These are phyloP conservation scores for Podosphaera fusca DNA, from an alignment of 2,329 filamentous ascomycete species.

Conservation along the genomic window DNA sequence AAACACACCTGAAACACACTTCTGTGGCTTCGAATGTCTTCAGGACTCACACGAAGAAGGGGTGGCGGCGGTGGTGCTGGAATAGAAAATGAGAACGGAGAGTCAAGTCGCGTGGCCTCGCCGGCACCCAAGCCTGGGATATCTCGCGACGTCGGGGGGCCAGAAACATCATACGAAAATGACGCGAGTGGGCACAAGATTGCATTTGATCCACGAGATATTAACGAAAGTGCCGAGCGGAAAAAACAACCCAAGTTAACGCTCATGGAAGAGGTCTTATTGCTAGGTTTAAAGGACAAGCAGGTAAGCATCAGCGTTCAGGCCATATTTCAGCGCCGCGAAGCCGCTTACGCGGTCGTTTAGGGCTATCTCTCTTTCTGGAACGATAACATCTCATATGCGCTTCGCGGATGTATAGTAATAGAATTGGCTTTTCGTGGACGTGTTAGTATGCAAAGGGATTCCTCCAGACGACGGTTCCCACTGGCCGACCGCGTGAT, in stretches of 20 bases:
- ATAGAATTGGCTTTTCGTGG: conserved; percentile 91
- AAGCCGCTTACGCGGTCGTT: background rate
- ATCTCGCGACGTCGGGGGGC: conserved; percentile 29
- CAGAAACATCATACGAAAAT: conserved; percentile 71
- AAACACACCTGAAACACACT: conserved; percentile 6
- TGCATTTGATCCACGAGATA: conserved; percentile 88
- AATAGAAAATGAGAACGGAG: conserved; percentile 37
- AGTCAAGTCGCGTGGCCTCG: conserved; percentile 41
- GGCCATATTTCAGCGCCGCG: background rate
- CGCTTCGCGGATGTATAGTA: conserved; percentile 89
- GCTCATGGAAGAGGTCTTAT: conserved; percentile 91
- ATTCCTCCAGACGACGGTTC: conserved; percentile 74
- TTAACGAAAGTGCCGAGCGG: conserved; percentile 86
- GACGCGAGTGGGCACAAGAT: conserved; percentile 97
- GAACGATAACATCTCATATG: conserved; percentile 99
- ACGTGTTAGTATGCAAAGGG: conserved; percentile 95
- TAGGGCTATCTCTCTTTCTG: conserved; percentile 97
- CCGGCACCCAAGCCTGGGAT: conserved; percentile 39
- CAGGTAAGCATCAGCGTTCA: conserved; percentile 38
- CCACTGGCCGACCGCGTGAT: conserved; percentile 82
- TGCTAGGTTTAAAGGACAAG: conserved; percentile 94
- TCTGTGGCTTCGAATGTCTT: conserved; percentile 19
- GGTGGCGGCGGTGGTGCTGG: conserved; percentile 44
- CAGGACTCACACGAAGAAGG: conserved; percentile 39
- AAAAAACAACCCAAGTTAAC: conserved; percentile 97